These are phyloP conservation scores for Colletotrichum gloeosporioides DNA, from an alignment of 2,329 filamentous ascomycete species.

Conservation along the genomic window DNA sequence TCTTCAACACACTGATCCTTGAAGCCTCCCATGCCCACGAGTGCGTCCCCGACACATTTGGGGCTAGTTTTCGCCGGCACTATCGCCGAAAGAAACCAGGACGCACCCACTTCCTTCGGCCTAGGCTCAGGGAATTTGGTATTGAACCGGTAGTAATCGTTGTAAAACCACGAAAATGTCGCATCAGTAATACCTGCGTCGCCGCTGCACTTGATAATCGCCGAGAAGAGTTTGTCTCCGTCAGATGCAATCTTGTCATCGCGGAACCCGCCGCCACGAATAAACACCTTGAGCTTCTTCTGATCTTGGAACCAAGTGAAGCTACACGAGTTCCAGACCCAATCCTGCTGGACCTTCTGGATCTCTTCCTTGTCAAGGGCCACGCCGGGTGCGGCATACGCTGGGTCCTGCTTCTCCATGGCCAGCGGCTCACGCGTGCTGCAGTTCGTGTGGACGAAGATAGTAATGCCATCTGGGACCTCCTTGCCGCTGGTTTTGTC, in stretches of 20 bases:
- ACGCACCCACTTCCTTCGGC: not conserved
- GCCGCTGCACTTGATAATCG: not conserved
- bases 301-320: not conserved
- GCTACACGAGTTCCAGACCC: conserved; percentile 9
- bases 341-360: not conserved
- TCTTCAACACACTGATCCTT: not conserved
- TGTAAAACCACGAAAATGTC: not conserved
- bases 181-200: not conserved
- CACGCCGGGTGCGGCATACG: conserved; percentile 20
- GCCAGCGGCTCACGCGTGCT: conserved; percentile 20
- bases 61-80: not conserved
- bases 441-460: conserved; percentile 25
- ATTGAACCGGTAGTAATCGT: not conserved
- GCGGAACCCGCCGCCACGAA: not conserved
- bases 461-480: conserved; percentile 6
- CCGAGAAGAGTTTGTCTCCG: not conserved
- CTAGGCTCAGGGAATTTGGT: not conserved
- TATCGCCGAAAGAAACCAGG: not conserved
- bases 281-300: not conserved
- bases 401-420: conserved; percentile 19
- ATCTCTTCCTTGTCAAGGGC: not conserved
- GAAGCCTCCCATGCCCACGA: not conserved
- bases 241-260: not conserved
- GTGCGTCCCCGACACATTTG: not conserved
- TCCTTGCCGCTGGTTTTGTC: not conserved